Evolutionary conservation across 2,329 filamentous ascomycete species (phyloP).

Genomic region (Talaromyces rugulosus): DNA sequence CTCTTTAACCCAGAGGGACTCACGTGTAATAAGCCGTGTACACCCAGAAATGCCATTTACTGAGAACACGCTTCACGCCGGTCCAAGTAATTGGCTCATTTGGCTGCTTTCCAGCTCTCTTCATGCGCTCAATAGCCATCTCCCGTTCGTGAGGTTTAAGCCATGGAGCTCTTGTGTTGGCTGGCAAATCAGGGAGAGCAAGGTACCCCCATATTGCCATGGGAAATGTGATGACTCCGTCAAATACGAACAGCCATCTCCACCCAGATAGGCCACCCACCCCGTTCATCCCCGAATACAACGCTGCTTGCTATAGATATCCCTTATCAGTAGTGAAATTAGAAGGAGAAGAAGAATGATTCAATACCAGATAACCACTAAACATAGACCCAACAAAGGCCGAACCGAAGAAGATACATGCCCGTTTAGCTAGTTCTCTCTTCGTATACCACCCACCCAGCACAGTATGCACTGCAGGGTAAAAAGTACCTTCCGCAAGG

Average conservation of each 20-base stretch:
- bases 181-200: slow-evolving; percentile 8
- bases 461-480: slow-evolving; percentile 16
- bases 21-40: slow-evolving; percentile 9
- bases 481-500: slow-evolving; percentile 8
- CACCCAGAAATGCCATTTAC: slow-evolving; percentile 11
- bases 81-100: slow-evolving; percentile 6
- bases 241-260: slow-evolving; percentile 35
- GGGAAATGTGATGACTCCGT: slow-evolving; percentile 10
- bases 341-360: no score
- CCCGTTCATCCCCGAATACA: slow-evolving; percentile 9
- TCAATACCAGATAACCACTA: slow-evolving; percentile 25
- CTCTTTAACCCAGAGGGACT: not conserved
- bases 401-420: slow-evolving; percentile 31
- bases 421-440: slow-evolving; percentile 35
- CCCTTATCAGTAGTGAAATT: not conserved
- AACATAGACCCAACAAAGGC: slow-evolving; percentile 35
- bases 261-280: slow-evolving; percentile 24
- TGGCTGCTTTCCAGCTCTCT: slow-evolving; percentile 1
- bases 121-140: not conserved
- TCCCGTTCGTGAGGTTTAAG: slow-evolving; percentile 5
- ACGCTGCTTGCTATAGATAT: slow-evolving; percentile 4
- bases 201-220: slow-evolving; percentile 11
- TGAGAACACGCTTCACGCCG: slow-evolving; percentile 1
- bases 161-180: slow-evolving; percentile 3
- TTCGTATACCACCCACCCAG: slow-evolving; percentile 43